Base-by-base conservation (phyloP, 2,329 filamentous ascomycete species). In the Talaromyces sp. region DNA sequence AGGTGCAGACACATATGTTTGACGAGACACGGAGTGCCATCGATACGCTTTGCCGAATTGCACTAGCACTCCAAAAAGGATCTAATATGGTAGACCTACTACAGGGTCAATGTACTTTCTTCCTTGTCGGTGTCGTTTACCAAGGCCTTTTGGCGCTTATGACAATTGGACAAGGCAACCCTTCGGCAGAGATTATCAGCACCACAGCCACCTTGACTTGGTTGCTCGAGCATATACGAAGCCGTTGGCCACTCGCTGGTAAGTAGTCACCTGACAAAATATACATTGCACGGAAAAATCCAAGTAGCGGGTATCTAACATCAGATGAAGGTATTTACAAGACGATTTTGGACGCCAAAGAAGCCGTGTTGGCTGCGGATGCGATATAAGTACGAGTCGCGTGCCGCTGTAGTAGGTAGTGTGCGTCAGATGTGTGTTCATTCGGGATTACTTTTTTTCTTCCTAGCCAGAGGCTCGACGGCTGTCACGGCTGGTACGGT, bases 21-120 rank as follows among this genome's bases (percentile, higher is more conserved):
- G 25, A 37, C 25, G 61, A 62, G 49, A 62, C 61, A 8, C 50
- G 11, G 22, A 62, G 27, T 56, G 61, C 61, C 49, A 62, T 62
- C 9, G 50, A 62, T 56, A 62, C 61, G 22, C 61, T 62, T 35
- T 62, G 50, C 49, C 61, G 61, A 62, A 45, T 62, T 56, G 17
- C 61, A 54, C 17, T 15, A 35, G 49, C 37, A 45, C 35, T 62
- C 17, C 61, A 56, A 8, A 35, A 45, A 22, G 49, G 50, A 27
- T 56, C 61, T 45, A 54, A 62, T 27, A 56, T 62, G 39, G 8
- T 43, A 43, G 61, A 62, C 3, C 37, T 56, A 43, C 37, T 56
- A 9, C n/a, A 54, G n/a, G 61, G 37, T 17, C 61, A 62, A 62
- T 62, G 61, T 45, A 54, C 61, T 3, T 62, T 62, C 27, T 62